Conservation (phyloP, 768 basidiomycete genomes). For the Amanita thiersii region DNA sequence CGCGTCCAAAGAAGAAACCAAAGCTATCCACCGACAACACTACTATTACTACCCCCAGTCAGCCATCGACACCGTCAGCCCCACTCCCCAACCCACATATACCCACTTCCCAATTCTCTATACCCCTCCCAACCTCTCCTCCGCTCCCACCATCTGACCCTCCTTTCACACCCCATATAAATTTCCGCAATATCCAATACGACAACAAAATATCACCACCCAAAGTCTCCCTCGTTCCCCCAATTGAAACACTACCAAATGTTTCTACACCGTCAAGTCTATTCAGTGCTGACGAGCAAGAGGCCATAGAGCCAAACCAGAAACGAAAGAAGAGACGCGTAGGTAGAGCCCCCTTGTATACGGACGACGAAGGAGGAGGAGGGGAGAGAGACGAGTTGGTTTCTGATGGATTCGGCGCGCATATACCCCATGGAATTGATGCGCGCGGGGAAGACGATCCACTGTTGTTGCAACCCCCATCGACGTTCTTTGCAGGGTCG, state of each 20-base stretch:
- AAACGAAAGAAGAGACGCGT: slow-evolving; percentile 14
- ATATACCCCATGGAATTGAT: not conserved
- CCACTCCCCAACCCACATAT: slow-evolving; percentile 7
- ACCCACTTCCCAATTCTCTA: slow-evolving; percentile 13
- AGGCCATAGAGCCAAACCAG: no score
- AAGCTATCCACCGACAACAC: slow-evolving; percentile 4
- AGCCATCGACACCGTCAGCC: not conserved
- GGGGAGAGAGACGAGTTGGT: slow-evolving; percentile 10
- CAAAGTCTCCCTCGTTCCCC: slow-evolving; percentile 16
- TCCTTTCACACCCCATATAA: slow-evolving; percentile 21
- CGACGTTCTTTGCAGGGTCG: slow-evolving; percentile 39
- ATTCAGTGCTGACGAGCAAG: slow-evolving; percentile 16
- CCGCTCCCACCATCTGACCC: slow-evolving; percentile 27
- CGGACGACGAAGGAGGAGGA: slow-evolving; percentile 20
- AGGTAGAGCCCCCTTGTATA: slow-evolving; percentile 10
- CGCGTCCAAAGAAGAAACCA: slow-evolving; percentile 14
- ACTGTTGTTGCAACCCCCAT: slow-evolving; percentile 20
- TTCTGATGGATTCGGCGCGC: slow-evolving; percentile 11
- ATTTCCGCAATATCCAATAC: not conserved
- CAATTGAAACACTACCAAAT: slow-evolving; percentile 26
- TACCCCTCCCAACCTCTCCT: slow-evolving; percentile 12
- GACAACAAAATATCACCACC: slow-evolving; percentile 9
- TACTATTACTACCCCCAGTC: not conserved
- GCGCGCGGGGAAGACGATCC: slow-evolving; percentile 13
- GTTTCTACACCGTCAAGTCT: slow-evolving; percentile 26